Percentiles rank a stretch among this genome's conserved stretches.
These are phyloP conservation scores for Fusarium pseudoanthophilum DNA, from an alignment of 2,329 filamentous ascomycete genomes.

Conservation along the genomic window DNA sequence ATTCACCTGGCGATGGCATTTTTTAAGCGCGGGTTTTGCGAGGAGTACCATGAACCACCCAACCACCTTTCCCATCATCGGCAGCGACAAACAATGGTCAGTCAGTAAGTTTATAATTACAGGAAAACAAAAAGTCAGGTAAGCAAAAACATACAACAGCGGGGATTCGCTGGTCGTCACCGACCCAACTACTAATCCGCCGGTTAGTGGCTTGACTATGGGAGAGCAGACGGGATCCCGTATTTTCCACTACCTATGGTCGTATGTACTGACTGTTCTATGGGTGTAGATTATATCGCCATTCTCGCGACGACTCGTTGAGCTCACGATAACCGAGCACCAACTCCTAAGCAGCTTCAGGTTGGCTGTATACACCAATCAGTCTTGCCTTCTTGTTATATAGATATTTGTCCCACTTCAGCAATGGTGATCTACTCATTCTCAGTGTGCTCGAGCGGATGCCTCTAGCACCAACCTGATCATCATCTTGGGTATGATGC, in stretches of 20 bases:
- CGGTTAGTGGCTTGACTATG: background rate
- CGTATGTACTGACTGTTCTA: background rate
- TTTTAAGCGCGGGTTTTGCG: too few relatives aligned
- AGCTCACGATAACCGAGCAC: background rate
- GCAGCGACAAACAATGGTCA: background rate
- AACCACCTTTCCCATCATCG: background rate
- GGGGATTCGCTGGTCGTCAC: background rate
- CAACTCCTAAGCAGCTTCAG: too few relatives aligned
- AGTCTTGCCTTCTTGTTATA: background rate
- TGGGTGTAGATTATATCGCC: rapidly evolving
- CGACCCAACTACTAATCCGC: background rate
- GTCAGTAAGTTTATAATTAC: background rate
- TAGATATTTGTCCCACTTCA: background rate
- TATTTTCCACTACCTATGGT: background rate
- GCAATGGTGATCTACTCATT: background rate
- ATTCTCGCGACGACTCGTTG: rapidly evolving
- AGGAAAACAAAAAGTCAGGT: background rate
- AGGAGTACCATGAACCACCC: background rate
- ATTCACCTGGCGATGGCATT: too few relatives aligned
- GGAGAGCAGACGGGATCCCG: background rate
- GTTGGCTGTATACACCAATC: background rate
- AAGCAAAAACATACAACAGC: background rate
- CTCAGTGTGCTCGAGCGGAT: background rate
- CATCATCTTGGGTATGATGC: too few relatives aligned
- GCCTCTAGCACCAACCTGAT: background rate